Percentiles rank a stretch among this genome's conserved stretches.
phyloP scores from a whole-genome alignment of 1,284 basidiomycete species.

The Lignosus rhinocerotis region DNA sequence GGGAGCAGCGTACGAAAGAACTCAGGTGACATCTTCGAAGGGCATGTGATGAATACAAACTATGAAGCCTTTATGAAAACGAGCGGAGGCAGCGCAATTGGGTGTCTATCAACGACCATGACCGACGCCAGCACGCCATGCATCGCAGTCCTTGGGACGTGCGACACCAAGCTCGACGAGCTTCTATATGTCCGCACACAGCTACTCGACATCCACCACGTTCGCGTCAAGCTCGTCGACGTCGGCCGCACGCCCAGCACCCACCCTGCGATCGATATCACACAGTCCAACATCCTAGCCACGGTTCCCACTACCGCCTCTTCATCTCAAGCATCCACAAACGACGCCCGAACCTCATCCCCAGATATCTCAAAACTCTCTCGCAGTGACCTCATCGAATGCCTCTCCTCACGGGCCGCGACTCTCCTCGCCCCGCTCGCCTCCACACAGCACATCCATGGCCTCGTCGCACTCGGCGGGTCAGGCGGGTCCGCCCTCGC shows the following conservation, averaged over 20 bases:
- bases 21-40: no score
- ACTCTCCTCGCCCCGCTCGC: conserved; percentile 15
- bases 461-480: conserved; percentile 22
- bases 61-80: no score
- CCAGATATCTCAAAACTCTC: conserved; percentile 19
- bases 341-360: not conserved
- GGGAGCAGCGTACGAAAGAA: no score
- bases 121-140: conserved; percentile 1
- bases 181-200: conserved; percentile 24
- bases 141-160: conserved; percentile 26
- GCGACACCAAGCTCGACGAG: conserved; percentile 30
- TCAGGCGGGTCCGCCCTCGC: conserved; percentile 28
- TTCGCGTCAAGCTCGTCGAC: conserved; percentile 26
- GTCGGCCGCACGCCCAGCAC: conserved; percentile 23
- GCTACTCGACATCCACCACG: conserved; percentile 13
- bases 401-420: conserved; percentile 16
- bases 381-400: conserved; percentile 21
- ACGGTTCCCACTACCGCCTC: not conserved
- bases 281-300: conserved; percentile 19
- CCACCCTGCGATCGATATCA: conserved; percentile 22
- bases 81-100: no score
- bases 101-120: not conserved
- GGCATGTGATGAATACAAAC: no score
- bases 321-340: not conserved
- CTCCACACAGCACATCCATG: conserved; percentile 14